Evolutionary conservation across 2,329 filamentous ascomycete genomes (phyloP).

Genomic region (Colletotrichum sp.): DNA sequence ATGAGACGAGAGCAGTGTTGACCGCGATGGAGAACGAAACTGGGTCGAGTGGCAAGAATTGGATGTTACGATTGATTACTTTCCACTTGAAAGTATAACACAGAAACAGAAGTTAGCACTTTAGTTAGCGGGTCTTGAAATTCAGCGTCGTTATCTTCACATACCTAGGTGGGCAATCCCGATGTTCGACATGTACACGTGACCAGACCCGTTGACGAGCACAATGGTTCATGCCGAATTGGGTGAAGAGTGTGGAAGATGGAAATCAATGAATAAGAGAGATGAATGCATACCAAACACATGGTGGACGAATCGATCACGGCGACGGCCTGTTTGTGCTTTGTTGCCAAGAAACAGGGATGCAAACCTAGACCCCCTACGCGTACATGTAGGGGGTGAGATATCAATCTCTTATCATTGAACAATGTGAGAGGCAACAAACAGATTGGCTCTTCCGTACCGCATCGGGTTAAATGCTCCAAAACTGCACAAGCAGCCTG

Average conservation of each 20-base stretch:
- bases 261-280: neutral
- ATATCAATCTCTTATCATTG: too few species aligned
- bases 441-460: too few species aligned
- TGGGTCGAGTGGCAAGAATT: neutral
- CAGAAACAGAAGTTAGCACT: neutral
- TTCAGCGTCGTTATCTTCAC: neutral
- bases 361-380: too few species aligned
- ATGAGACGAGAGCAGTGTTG: neutral
- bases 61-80: neutral
- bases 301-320: too few species aligned
- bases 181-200: neutral
- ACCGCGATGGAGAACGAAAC: neutral
- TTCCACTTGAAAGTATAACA: neutral
- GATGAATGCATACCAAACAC: too few species aligned
- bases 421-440: too few species aligned
- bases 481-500: too few species aligned
- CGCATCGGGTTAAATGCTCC: too few species aligned
- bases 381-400: too few species aligned
- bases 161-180: neutral
- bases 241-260: conserved; percentile 16
- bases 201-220: neutral
- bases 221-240: neutral
- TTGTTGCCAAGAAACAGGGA: too few species aligned
- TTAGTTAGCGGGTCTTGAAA: neutral
- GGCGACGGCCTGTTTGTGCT: too few species aligned